phyloP scores from a whole-genome alignment of 2,329 filamentous ascomycete genomes.

The Rutstroemia sp. region DNA sequence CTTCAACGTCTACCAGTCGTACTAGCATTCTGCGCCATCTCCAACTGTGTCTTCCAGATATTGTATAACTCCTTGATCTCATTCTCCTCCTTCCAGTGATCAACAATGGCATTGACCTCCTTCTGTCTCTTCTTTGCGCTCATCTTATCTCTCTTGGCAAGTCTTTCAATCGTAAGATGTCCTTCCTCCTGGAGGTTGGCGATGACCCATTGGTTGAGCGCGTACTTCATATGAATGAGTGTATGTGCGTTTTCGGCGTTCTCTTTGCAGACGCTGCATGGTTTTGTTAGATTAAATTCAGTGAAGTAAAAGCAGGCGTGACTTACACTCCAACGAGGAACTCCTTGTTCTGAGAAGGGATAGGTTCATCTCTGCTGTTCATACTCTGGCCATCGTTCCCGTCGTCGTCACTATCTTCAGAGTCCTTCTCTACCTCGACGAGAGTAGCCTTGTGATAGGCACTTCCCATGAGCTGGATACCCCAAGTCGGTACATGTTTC shows the following conservation, averaged over 20 bases:
- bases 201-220: conserved; percentile 66
- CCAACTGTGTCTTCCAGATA: conserved; percentile 58
- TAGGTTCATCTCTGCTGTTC: conserved; percentile 39
- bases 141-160: conserved; percentile 55
- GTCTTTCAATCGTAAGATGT: conserved; percentile 47
- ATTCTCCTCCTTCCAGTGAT: conserved; percentile 52
- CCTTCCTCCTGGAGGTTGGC: conserved; percentile 51
- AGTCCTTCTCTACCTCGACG: conserved; percentile 49
- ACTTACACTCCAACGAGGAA: conserved; percentile 46
- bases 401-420: conserved; percentile 31
- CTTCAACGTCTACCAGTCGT: conserved; percentile 1
- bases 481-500: conserved; percentile 59
- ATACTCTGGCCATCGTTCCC: conserved; percentile 32
- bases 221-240: conserved; percentile 68
- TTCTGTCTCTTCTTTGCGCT: conserved; percentile 50
- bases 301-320: background rate
- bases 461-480: conserved; percentile 54
- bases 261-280: conserved; percentile 42
- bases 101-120: conserved; percentile 55
- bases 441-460: conserved; percentile 61
- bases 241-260: conserved; percentile 65
- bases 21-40: conserved; percentile 33
- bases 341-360: conserved; percentile 37
- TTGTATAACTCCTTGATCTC: conserved; percentile 55
- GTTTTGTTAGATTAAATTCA: conserved; percentile 19